Base-by-base conservation (phyloP, 768 basidiomycete species). In the Termitomyces sp. region DNA sequence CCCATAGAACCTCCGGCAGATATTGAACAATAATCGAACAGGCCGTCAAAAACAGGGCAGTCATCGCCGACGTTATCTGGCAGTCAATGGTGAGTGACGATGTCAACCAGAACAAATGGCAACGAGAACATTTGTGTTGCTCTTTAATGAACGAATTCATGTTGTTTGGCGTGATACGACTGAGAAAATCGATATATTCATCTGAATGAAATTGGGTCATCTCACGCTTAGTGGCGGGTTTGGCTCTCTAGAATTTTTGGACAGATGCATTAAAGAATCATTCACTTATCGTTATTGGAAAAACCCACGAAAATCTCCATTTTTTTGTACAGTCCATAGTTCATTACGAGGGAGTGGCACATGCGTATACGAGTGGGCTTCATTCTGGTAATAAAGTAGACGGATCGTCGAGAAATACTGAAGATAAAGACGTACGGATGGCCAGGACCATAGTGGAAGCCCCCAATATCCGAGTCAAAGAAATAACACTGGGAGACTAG, bases 1-100 rank as follows among this genome's bases (percentile, higher is more conserved):
- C 97, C 96, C 94, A 99, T 98, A 0, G 94, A 97, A 3, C 97
- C 97, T 44, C 97, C 97, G n/a, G 97, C 97, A 11, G 97, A 98
- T 63, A 99, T 99, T 3, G 96, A 95, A 67, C 97, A 98, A 68
- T 98, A 99, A 63, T 99, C 97, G 68, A 99, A 99, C 43, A 99
- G 74, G 0, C 97, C 97, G 62, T 99, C 97, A 62, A 99, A 99
- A 32, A 98, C 94, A 2, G 97, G 97, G 70, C 96, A 98, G 69
- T 99, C 97, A 63, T 99, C 97, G 32, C 96, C 97, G 20, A 98
- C 94, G 59, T 98, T 98, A 71, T 96, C 94, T 97, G 60, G n/a
- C 25, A 38, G 16, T 44, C 52, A 50, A 27, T 22, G 16, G 22
- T 60, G 41, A 35, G 23, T 52, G 53, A 42, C 12, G 3, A 20